phyloP scores from a whole-genome alignment of 2,329 filamentous ascomycete species.

The Coleophoma crateriformis region DNA sequence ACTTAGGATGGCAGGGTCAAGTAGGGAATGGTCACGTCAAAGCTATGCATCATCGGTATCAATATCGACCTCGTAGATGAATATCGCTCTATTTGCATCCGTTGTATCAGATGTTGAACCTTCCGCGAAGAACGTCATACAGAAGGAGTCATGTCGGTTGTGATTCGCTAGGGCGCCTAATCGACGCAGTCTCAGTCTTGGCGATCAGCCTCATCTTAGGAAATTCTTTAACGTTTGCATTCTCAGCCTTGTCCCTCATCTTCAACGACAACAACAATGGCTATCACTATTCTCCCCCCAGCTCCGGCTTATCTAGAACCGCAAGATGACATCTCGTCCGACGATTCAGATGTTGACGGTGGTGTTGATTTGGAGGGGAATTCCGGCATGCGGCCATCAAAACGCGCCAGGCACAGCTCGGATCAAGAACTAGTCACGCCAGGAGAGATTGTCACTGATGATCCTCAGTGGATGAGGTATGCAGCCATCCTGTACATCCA shows the following conservation, averaged over 20 bases:
- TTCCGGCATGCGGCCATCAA: slow-evolving; percentile 37
- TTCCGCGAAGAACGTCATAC: no score
- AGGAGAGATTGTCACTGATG: slow-evolving; percentile 80
- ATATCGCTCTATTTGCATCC: no score
- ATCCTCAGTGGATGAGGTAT: slow-evolving; percentile 93
- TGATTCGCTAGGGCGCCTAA: no score
- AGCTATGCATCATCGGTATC: no score
- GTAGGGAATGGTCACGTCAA: no score
- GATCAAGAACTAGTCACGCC: slow-evolving; percentile 69
- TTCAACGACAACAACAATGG: slow-evolving; percentile 16
- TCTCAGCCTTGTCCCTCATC: slow-evolving; percentile 6
- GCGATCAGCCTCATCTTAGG: not conserved
- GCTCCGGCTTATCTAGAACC: slow-evolving; percentile 17
- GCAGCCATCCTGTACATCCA: not conserved
- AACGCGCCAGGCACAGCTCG: slow-evolving; percentile 30
- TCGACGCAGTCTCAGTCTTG: no score
- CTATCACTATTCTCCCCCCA: slow-evolving; percentile 27
- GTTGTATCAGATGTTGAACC: no score
- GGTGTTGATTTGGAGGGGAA: slow-evolving; percentile 25
- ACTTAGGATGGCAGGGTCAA: no score
- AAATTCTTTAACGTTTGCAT: slow-evolving; percentile 1
- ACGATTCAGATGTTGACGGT: slow-evolving; percentile 17
- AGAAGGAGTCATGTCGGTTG: no score
- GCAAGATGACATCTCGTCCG: slow-evolving; percentile 11
- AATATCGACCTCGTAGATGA: no score